Percentiles rank a stretch among this genome's conserved stretches.
phyloP scores from a whole-genome alignment of 768 basidiomycete genomes.

The Auricularia heimuer region DNA sequence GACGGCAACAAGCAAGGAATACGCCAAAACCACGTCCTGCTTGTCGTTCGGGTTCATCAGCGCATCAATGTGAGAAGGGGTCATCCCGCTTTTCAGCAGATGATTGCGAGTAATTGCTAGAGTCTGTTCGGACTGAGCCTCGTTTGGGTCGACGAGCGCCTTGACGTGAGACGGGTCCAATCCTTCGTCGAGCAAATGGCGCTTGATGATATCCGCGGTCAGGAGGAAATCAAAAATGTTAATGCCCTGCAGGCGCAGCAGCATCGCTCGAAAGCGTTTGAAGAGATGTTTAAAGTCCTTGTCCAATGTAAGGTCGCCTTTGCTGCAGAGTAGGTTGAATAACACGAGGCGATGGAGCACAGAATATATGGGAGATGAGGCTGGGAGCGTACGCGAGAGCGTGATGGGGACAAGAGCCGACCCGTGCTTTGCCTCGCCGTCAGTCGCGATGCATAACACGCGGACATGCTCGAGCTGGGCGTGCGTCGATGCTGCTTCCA shows the following conservation, averaged over 20 bases:
- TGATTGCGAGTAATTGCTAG: slow-evolving; percentile 9
- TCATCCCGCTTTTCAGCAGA: slow-evolving; percentile 10
- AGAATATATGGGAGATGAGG: slow-evolving; percentile 17
- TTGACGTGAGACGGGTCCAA: neutral
- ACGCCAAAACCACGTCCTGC: slow-evolving; percentile 25
- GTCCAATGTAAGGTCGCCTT: slow-evolving; percentile 25
- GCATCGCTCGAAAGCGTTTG: slow-evolving; percentile 22
- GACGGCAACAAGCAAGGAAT: slow-evolving; percentile 16
- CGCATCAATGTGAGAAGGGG: slow-evolving; percentile 8
- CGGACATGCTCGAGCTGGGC: slow-evolving; percentile 4
- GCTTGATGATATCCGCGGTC: slow-evolving; percentile 13
- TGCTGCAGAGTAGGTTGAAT: slow-evolving; percentile 24
- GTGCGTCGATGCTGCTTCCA: slow-evolving; percentile 4
- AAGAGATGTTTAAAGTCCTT: slow-evolving; percentile 28
- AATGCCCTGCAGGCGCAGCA: slow-evolving; percentile 19
- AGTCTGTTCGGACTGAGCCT: neutral
- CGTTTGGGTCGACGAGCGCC: neutral
- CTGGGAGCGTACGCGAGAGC: slow-evolving; percentile 13
- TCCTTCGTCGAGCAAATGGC: neutral
- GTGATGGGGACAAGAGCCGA: slow-evolving; percentile 17
- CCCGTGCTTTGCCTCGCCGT: slow-evolving; percentile 23
- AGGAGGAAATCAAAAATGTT: slow-evolving; percentile 17
- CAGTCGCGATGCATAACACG: slow-evolving; percentile 16
- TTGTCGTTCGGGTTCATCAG: slow-evolving; percentile 22
- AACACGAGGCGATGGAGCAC: slow-evolving; percentile 14